Evolutionary conservation across 495 filamentous ascomycete genomes (phyloP).

Genomic region (Penicillium flavigenum): DNA sequence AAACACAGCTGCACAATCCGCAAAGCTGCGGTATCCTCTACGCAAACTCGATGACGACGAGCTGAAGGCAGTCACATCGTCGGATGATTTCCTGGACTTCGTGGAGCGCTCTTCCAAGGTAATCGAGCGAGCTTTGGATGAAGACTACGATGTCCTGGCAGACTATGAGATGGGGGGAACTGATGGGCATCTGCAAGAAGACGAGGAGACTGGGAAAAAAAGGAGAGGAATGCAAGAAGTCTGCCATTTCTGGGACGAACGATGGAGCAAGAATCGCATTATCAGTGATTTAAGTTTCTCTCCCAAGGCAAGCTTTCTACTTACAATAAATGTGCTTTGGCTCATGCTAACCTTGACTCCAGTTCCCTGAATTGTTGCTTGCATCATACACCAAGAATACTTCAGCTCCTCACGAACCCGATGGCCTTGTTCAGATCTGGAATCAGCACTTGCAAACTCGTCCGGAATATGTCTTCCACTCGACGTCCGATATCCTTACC

Average conservation of each 20-base stretch:
- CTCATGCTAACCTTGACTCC: conserved; percentile 20
- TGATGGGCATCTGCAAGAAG: conserved; percentile 72
- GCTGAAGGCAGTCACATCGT: conserved; percentile 83
- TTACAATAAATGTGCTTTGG: neutral
- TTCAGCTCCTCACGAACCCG: conserved; percentile 90
- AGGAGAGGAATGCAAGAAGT: conserved; percentile 81
- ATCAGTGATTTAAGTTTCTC: conserved; percentile 91
- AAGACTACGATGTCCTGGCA: conserved; percentile 90
- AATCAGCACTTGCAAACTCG: conserved; percentile 91
- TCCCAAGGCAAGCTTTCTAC: conserved; percentile 61
- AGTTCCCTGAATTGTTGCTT: conserved; percentile 88
- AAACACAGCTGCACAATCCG: conserved; percentile 37
- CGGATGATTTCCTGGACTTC: conserved; percentile 91
- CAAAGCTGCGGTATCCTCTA: conserved; percentile 68
- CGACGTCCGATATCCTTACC: conserved; percentile 90
- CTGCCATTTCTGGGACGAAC: conserved; percentile 88
- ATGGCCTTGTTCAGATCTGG: conserved; percentile 94
- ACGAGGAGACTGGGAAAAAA: conserved; percentile 78
- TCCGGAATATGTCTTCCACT: conserved; percentile 94
- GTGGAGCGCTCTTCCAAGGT: conserved; percentile 95
- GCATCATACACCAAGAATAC: conserved; percentile 97
- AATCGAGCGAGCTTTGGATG: conserved; percentile 90
- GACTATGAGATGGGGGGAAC: conserved; percentile 81
- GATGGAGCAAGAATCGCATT: conserved; percentile 97
- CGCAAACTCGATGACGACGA: conserved; percentile 82